Conservation (phyloP, 257 asterid genomes). For the Lantana camara region DNA sequence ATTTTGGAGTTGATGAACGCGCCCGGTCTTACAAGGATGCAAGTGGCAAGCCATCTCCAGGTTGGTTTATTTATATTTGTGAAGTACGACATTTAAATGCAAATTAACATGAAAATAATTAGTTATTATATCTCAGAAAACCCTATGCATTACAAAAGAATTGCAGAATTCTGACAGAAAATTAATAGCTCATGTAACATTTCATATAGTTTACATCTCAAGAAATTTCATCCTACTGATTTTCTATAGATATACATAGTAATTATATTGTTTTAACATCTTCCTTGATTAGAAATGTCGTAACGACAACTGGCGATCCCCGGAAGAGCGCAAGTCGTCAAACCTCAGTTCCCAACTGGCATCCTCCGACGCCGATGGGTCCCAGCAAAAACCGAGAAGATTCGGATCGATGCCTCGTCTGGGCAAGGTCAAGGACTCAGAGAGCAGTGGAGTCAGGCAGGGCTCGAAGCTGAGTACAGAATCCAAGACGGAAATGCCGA, state of each 20-base stretch:
- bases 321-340: constrained; percentile 25
- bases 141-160: too few relatives aligned
- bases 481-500: background rate
- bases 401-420: constrained; percentile 51
- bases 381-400: constrained; percentile 29
- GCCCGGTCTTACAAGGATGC: constrained; percentile 57
- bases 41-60: constrained; percentile 64
- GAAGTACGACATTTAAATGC: background rate
- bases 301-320: constrained; percentile 49
- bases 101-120: background rate
- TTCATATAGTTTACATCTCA: too few relatives aligned
- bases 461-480: constrained; percentile 15
- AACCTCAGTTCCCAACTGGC: background rate
- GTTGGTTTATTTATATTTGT: constrained; percentile 18
- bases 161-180: too few relatives aligned
- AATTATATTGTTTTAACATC: too few relatives aligned
- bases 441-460: background rate
- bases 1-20: constrained; percentile 44
- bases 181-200: too few relatives aligned
- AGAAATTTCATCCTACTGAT: too few relatives aligned
- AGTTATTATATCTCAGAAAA: background rate
- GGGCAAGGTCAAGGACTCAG: background rate
- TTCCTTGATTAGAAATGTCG: constrained; percentile 43
- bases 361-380: background rate
- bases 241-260: too few relatives aligned